Conservation (phyloP, 2,329 filamentous ascomycete genomes). For the Clarireedia paspali region DNA sequence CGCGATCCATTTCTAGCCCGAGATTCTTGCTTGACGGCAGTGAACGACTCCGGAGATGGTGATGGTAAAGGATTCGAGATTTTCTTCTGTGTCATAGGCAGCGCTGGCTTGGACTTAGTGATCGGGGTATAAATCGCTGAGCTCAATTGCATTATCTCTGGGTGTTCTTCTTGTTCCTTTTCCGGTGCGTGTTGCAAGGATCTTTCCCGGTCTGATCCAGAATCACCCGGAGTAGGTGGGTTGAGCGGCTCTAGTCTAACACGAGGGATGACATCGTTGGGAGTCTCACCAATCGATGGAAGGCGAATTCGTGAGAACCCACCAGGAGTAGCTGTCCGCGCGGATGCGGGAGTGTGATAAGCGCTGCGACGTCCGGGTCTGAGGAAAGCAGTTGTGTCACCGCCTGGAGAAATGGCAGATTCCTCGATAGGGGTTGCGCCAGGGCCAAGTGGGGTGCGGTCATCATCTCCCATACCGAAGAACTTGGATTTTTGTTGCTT, state of each 20-base stretch:
- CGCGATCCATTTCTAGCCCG: constrained; percentile 62
- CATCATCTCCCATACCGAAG: constrained; percentile 47
- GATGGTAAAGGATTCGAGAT: constrained; percentile 56
- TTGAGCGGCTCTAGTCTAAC: constrained; percentile 34
- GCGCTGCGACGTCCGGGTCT: constrained; percentile 60
- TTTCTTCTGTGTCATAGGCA: constrained; percentile 52
- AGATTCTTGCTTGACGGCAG: constrained; percentile 51
- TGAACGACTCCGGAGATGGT: constrained; percentile 56
- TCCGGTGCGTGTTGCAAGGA: constrained; percentile 25
- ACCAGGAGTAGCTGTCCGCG: constrained; percentile 52
- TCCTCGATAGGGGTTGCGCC: constrained; percentile 86
- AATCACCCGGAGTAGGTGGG: constrained; percentile 35
- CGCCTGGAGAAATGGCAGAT: constrained; percentile 65
- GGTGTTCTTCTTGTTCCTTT: constrained; percentile 24
- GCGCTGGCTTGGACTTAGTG: constrained; percentile 52
- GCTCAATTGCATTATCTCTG: constrained; percentile 32
- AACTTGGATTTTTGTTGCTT: constrained; percentile 55
- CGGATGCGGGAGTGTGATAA: constrained; percentile 63
- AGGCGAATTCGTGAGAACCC: constrained; percentile 58
- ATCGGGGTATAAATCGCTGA: constrained; percentile 29
- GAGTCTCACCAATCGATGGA: constrained; percentile 69
- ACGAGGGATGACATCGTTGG: constrained; percentile 40
- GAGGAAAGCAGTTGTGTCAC: constrained; percentile 59
- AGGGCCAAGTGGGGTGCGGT: constrained; percentile 66
- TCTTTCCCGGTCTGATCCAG: constrained; percentile 39